These are phyloP conservation scores for Aspergillus heteromorphus DNA, from an alignment of 495 filamentous ascomycete genomes.

Conservation along the genomic window DNA sequence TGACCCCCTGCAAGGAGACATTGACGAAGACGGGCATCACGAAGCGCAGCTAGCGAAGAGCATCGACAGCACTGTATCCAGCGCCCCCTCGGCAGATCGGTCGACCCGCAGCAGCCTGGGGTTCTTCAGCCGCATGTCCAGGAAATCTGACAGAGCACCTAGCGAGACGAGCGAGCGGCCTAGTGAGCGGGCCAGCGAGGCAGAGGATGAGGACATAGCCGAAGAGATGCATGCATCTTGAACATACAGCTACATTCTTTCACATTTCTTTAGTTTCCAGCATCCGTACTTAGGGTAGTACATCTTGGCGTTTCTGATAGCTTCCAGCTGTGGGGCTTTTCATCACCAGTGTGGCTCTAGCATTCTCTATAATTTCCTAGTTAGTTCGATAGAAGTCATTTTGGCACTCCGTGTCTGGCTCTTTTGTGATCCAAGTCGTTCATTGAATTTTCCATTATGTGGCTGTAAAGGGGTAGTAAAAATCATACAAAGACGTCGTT, in stretches of 20 bases:
- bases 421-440: neutral
- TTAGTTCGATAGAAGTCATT: neutral
- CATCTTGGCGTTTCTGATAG: neutral
- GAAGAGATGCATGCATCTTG: conserved; percentile 4
- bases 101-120: conserved; percentile 42
- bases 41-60: conserved; percentile 47
- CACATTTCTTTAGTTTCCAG: neutral
- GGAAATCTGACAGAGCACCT: conserved; percentile 39
- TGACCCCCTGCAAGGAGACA: conserved; percentile 44
- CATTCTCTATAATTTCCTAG: neutral
- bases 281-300: neutral
- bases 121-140: conserved; percentile 49
- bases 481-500: neutral
- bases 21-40: conserved; percentile 41
- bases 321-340: too few species aligned
- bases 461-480: neutral
- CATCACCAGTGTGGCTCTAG: neutral
- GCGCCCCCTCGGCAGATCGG: conserved; percentile 40
- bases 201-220: conserved; percentile 44
- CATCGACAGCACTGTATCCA: conserved; percentile 41
- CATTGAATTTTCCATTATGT: too few species aligned
- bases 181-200: conserved; percentile 43
- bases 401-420: neutral
- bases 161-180: conserved; percentile 44
- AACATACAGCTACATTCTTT: conserved; percentile 1